Conservation (phyloP, 1,284 basidiomycete species). For the Cutaneotrichosporon dermatis region DNA sequence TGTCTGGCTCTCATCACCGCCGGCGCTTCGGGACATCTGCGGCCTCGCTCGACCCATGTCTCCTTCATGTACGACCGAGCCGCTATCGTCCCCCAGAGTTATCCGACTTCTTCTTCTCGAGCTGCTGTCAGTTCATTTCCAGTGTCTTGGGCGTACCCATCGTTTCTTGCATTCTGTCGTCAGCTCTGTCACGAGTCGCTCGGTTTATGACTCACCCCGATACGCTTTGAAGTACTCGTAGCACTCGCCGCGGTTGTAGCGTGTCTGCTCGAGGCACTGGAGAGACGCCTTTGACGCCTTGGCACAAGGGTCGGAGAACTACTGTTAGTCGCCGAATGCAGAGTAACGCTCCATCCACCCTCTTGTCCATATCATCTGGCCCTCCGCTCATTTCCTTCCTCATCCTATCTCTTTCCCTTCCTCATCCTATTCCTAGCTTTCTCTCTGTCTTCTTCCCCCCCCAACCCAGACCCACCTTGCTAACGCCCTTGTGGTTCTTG, state of each 20-base stretch:
- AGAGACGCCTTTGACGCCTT: slow-evolving; percentile 44
- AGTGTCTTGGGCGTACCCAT: slow-evolving; percentile 33
- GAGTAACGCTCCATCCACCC: no score
- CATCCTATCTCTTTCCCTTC: no score
- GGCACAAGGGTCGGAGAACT: slow-evolving; percentile 47
- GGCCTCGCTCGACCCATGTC: no score
- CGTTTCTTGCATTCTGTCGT: slow-evolving; percentile 44
- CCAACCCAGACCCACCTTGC: slow-evolving; percentile 28
- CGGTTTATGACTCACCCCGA: slow-evolving; percentile 10
- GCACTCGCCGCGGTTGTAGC: slow-evolving; percentile 49
- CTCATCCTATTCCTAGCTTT: no score
- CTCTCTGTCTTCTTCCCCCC: background rate
- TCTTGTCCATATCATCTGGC: no score
- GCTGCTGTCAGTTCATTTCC: slow-evolving; percentile 1
- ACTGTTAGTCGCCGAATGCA: background rate
- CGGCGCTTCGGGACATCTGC: no score
- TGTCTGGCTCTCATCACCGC: no score
- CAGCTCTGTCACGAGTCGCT: background rate
- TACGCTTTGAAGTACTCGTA: slow-evolving; percentile 48
- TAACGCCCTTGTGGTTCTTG: slow-evolving; percentile 16
- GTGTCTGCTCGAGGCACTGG: slow-evolving; percentile 46
- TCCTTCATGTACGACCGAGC: no score
- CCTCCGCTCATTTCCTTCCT: no score
- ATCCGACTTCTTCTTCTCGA: slow-evolving; percentile 3
- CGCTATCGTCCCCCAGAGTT: background rate